Base-by-base conservation (phyloP, 768 basidiomycete genomes). In the Phaeotremella skinneri region DNA sequence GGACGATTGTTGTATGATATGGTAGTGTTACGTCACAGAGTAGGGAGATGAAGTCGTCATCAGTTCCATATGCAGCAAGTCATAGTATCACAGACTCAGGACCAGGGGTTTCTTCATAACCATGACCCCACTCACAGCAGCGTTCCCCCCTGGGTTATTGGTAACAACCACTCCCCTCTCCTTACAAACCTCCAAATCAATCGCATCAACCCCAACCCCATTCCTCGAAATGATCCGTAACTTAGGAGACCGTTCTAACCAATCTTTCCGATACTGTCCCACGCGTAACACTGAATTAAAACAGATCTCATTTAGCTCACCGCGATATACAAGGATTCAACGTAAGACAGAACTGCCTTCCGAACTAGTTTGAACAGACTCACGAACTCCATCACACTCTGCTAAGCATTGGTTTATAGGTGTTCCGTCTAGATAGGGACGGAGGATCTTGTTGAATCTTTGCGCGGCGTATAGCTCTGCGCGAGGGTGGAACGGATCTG, bases 111-210 rank as follows among this genome's bases (percentile, higher is more conserved):
- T n/a, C n/a, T n/a, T n/a, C n/a, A n/a, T n/a, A n/a, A n/a, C n/a
- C n/a, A n/a, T n/a, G n/a, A n/a, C n/a, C n/a, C n/a, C n/a, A 58
- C 67, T 43, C 42, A 72, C 73, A 49, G 69, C 50, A 4, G 72
- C 66, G 56, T 75, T 75, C n/a, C 64, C 67, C 5, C 72, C 74
- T 0, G 74, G 69, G 32, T 52, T 48, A 48, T 73, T 75, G 14
- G 67, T 70, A 37, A 73, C 68, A 1, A 61, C 55, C 2, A 73
- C 58, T 0, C 68, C 72, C 23, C 61, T 48, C 58, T 56, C 43
- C 20, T 62, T 58, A 39, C 61, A 65, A 2, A 56, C 65, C 2
- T 56, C 61, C 26, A 67, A 60, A 56, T 75, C 64, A 39, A 75
- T 70, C 53, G 55, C 62, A 52, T 75, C 74, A 26, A 50, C 39